Evolutionary conservation across 2,329 filamentous ascomycete species (phyloP).

Genomic region (Aspergillus brasiliensis): DNA sequence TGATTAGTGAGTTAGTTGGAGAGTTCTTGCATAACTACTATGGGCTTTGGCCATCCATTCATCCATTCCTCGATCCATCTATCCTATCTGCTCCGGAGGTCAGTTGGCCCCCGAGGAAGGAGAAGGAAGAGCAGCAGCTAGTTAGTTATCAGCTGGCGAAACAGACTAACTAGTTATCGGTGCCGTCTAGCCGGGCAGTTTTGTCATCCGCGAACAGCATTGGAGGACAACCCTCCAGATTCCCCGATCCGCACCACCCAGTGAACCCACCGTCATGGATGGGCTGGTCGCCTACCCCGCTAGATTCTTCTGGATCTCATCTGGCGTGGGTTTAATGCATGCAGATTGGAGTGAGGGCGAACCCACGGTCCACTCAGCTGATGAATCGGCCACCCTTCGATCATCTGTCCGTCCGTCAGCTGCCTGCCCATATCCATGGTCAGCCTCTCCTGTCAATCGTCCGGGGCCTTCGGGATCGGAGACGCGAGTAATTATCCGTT

Average conservation of each 20-base stretch:
- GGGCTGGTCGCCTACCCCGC: constrained; percentile 16
- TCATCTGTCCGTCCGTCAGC: constrained; percentile 2
- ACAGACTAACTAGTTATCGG: constrained; percentile 8
- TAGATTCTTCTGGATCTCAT: constrained; percentile 24
- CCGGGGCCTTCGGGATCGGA: background rate
- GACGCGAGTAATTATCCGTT: background rate
- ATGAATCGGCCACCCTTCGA: background rate
- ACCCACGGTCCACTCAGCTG: constrained; percentile 4
- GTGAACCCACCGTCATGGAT: constrained; percentile 5
- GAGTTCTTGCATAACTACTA: no score
- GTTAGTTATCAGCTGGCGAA: background rate
- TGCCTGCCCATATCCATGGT: background rate
- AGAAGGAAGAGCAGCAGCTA: background rate
- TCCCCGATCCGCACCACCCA: constrained; percentile 12
- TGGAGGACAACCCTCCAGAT: constrained; percentile 12
- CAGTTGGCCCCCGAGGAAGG: background rate
- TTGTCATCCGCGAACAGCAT: constrained; percentile 16
- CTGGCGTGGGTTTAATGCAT: constrained; percentile 15
- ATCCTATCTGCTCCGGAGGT: background rate
- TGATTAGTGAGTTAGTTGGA: background rate
- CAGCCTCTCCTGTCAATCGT: background rate
- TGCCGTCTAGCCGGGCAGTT: constrained; percentile 14
- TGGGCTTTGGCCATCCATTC: no score
- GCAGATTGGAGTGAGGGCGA: background rate
- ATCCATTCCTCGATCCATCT: background rate